Evolutionary conservation across 352 stramenopile species (phyloP).

Genomic region (Globisporangium paroecandrum): DNA sequence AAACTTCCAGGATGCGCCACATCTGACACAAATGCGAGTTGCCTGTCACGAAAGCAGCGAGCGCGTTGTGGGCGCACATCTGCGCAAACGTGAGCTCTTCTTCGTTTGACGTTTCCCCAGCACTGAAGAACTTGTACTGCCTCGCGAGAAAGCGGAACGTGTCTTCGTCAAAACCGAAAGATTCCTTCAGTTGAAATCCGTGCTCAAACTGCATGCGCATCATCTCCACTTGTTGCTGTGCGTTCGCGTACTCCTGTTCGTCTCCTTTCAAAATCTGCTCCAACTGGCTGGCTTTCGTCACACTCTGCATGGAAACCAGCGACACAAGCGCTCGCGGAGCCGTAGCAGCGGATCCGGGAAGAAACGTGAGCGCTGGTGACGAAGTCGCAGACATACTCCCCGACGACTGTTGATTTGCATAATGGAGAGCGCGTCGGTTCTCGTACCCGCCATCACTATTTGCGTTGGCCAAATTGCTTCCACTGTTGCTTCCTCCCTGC

Average conservation of each 20-base stretch:
- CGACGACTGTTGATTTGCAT: slow-evolving; percentile 19
- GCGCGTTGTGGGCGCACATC: slow-evolving; percentile 81
- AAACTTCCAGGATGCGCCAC: slow-evolving; percentile 82
- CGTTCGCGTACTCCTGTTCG: slow-evolving; percentile 50
- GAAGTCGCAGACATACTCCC: slow-evolving; percentile 23
- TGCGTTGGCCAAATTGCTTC: slow-evolving; percentile 6
- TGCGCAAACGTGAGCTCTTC: slow-evolving; percentile 51
- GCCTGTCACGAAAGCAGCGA: slow-evolving; percentile 69
- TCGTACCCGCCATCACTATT: slow-evolving; percentile 8
- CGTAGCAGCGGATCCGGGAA: slow-evolving; percentile 7
- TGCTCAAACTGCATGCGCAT: slow-evolving; percentile 72
- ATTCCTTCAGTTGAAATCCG: slow-evolving; percentile 62
- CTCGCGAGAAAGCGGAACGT: slow-evolving; percentile 80
- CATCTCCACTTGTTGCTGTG: slow-evolving; percentile 46
- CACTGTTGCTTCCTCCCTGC: slow-evolving; percentile 12
- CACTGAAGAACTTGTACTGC: slow-evolving; percentile 58
- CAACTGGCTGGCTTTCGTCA: slow-evolving; percentile 51
- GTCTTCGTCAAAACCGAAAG: slow-evolving; percentile 85
- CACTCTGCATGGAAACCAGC: slow-evolving; percentile 76
- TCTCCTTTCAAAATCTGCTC: slow-evolving; percentile 73
- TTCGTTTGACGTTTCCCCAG: slow-evolving; percentile 8
- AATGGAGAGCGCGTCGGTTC: slow-evolving; percentile 15
- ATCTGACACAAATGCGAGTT: slow-evolving; percentile 79
- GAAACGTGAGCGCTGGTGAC: slow-evolving; percentile 39
- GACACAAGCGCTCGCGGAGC: slow-evolving; percentile 59